These are phyloP conservation scores for Priceomyces carsonii DNA, from an alignment of 805 yeast genomes.

Conservation along the genomic window DNA sequence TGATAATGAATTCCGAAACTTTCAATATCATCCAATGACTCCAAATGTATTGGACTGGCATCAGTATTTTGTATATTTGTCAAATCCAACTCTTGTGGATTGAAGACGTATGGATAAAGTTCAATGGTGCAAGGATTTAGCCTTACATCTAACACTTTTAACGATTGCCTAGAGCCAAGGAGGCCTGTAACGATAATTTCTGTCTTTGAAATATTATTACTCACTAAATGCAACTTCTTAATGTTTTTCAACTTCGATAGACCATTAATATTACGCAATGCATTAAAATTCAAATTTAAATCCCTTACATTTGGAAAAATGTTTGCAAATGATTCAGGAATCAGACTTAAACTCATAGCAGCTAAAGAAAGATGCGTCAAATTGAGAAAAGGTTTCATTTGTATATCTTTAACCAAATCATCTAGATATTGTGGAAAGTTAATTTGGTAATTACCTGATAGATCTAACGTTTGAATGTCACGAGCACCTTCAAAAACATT, in stretches of 20 bases:
- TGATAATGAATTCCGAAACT: slow-evolving; percentile 50
- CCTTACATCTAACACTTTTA: slow-evolving; percentile 47
- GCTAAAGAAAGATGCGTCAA: slow-evolving; percentile 44
- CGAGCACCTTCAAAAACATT: slow-evolving; percentile 17
- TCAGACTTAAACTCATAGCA: slow-evolving; percentile 42
- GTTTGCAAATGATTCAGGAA: slow-evolving; percentile 38
- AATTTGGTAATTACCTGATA: slow-evolving; percentile 39
- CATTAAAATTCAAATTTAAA: slow-evolving; percentile 53
- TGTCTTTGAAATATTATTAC: slow-evolving; percentile 43
- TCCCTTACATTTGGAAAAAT: slow-evolving; percentile 49
- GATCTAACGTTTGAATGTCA: slow-evolving; percentile 34
- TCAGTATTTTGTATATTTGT: slow-evolving; percentile 11
- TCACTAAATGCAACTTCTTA: slow-evolving; percentile 42
- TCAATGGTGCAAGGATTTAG: slow-evolving; percentile 49
- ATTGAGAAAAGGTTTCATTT: slow-evolving; percentile 26
- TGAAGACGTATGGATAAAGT: slow-evolving; percentile 55
- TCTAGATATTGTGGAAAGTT: slow-evolving; percentile 10
- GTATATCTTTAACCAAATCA: slow-evolving; percentile 1
- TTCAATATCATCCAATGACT: slow-evolving; percentile 52
- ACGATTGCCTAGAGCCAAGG: slow-evolving; percentile 26
- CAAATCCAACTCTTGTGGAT: slow-evolving; percentile 40
- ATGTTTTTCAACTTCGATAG: slow-evolving; percentile 35
- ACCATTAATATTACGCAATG: slow-evolving; percentile 32
- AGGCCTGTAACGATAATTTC: slow-evolving; percentile 32
- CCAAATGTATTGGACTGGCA: slow-evolving; percentile 42